Conservation (phyloP, 129 eudicot genomes). For the Ambrosia artemisiifolia region DNA sequence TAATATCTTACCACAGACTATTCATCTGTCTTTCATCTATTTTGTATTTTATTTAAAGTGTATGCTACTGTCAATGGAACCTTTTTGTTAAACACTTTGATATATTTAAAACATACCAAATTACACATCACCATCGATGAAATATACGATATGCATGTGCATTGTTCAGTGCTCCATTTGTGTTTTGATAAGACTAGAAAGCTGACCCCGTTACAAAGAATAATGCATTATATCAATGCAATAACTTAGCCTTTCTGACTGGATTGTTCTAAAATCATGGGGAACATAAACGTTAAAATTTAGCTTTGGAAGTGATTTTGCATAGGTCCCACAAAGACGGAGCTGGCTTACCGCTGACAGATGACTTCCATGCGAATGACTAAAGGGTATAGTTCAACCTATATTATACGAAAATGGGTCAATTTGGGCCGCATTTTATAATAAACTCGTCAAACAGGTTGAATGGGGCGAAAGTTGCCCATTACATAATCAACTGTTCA, state of each 20-base stretch:
- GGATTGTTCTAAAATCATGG: conserved; percentile 16
- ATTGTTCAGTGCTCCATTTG: conserved; percentile 19
- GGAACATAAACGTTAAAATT: conserved; percentile 13
- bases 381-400: neutral
- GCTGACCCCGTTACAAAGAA: conserved; percentile 10
- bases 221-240: conserved; percentile 4
- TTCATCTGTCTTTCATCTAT: neutral
- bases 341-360: neutral
- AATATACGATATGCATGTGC: neutral
- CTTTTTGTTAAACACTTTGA: neutral
- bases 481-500: neutral
- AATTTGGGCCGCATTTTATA: conserved; percentile 6
- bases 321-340: conserved; percentile 7
- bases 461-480: neutral
- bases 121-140: conserved; percentile 18
- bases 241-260: conserved; percentile 12
- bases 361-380: conserved; percentile 4
- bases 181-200: conserved; percentile 10
- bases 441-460: neutral
- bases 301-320: conserved; percentile 9
- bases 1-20: conserved; percentile 7
- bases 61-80: conserved; percentile 12
- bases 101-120: conserved; percentile 8
- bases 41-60: neutral
- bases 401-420: neutral